Conservation (phyloP, 768 basidiomycete genomes). For the Suillus lakei region DNA sequence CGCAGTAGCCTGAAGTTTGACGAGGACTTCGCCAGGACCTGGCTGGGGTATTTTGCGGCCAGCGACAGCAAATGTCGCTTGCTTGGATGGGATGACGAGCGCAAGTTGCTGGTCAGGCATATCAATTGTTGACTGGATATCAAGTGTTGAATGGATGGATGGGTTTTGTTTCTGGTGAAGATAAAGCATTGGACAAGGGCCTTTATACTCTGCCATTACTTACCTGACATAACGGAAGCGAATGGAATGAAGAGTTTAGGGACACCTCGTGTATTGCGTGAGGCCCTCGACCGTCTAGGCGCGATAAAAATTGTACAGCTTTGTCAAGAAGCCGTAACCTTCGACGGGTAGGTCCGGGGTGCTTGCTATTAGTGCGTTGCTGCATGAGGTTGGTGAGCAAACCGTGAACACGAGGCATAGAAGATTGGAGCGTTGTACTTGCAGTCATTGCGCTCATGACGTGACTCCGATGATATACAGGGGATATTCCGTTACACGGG, state of each 20-base stretch:
- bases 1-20: constrained; percentile 51
- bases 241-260: constrained; percentile 6
- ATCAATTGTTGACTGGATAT: background rate
- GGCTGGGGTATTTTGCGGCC: constrained; percentile 44
- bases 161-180: constrained; percentile 22
- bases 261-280: constrained; percentile 30
- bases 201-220: constrained; percentile 38
- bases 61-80: constrained; percentile 41
- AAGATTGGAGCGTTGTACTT: constrained; percentile 2
- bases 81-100: constrained; percentile 36
- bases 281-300: constrained; percentile 7
- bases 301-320: constrained; percentile 8
- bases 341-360: background rate
- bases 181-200: constrained; percentile 22
- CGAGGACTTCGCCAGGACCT: constrained; percentile 51
- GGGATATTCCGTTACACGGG: background rate
- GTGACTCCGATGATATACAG: constrained; percentile 2
- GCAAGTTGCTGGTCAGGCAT: constrained; percentile 35
- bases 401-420: background rate
- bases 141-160: constrained; percentile 10
- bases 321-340: constrained; percentile 1
- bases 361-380: background rate
- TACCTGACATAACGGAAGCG: constrained; percentile 10
- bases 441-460: constrained; percentile 2
- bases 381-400: background rate